Conservation (phyloP, 2,329 filamentous ascomycete species). For the Hypoxylon sp. region DNA sequence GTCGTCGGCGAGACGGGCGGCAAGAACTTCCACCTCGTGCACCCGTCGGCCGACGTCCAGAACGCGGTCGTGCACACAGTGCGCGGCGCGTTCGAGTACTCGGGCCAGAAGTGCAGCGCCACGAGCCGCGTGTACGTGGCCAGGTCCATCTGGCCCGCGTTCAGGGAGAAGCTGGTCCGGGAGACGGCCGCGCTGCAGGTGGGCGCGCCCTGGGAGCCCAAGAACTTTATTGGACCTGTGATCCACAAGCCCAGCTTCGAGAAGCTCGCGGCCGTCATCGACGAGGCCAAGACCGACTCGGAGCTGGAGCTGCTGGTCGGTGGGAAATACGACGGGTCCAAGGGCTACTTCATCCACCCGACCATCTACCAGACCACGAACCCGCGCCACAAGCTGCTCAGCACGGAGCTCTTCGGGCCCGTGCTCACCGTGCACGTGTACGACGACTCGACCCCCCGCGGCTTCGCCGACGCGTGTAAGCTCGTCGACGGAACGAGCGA, state of each 20-base stretch:
- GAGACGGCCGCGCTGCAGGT: conserved; percentile 76
- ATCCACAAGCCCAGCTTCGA: conserved; percentile 85
- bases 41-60: conserved; percentile 77
- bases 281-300: conserved; percentile 78
- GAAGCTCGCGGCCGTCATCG: conserved; percentile 79
- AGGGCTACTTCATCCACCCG: conserved; percentile 85
- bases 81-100: conserved; percentile 88
- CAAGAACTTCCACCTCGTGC: conserved; percentile 92
- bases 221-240: conserved; percentile 86
- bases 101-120: conserved; percentile 91
- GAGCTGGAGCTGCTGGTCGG: conserved; percentile 78
- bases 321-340: conserved; percentile 78
- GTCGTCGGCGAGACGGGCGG: conserved; percentile 91
- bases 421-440: conserved; percentile 73
- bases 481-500: conserved; percentile 76
- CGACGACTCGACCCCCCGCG: conserved; percentile 67
- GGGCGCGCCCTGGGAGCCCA: conserved; percentile 72
- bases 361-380: conserved; percentile 82
- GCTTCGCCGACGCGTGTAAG: conserved; percentile 67
- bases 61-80: conserved; percentile 85
- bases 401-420: conserved; percentile 75
- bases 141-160: conserved; percentile 75
- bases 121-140: conserved; percentile 83
- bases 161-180: conserved; percentile 71
- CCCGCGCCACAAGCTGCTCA: conserved; percentile 77